A percentile compares a stretch with the other conserved stretches of the same genome.
Evolutionary conservation across 345 rosid genomes (phyloP).

Genomic region (Microthlaspi erraticum): DNA sequence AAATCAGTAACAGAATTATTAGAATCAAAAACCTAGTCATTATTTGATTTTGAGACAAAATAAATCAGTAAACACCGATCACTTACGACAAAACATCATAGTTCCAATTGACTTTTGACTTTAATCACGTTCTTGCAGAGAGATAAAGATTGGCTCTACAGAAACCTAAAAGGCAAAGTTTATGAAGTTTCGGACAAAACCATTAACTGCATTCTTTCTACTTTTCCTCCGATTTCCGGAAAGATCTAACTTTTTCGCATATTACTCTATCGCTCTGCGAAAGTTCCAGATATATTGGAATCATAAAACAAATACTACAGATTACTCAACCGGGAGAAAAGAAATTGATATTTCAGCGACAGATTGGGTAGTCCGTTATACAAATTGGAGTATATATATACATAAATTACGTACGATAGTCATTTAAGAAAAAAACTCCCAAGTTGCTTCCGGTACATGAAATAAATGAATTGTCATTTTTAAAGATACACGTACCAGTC

Average conservation of each 20-base stretch:
- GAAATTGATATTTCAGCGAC: neutral
- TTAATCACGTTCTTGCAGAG: constrained; percentile 30
- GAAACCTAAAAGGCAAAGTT: constrained; percentile 44
- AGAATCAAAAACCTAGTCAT: constrained; percentile 8
- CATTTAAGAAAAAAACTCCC: no score
- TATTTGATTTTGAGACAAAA: neutral
- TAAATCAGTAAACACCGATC: constrained; percentile 10
- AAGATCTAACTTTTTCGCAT: constrained; percentile 12
- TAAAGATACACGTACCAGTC: no score
- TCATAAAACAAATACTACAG: neutral
- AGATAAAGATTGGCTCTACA: constrained; percentile 41
- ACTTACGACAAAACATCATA: constrained; percentile 30
- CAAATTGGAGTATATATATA: no score
- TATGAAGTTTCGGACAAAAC: constrained; percentile 35
- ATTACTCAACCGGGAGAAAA: no score
- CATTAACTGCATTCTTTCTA: constrained; percentile 23
- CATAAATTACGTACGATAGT: neutral
- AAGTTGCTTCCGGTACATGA: no score
- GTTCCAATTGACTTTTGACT: constrained; percentile 36
- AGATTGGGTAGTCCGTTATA: neutral
- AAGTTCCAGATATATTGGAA: constrained; percentile 41
- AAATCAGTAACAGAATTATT: neutral
- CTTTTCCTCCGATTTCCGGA: constrained; percentile 11
- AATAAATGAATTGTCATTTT: no score
- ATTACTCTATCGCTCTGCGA: constrained; percentile 14